Conservation (phyloP, 495 filamentous ascomycete species). For the Penicillium canariense region DNA sequence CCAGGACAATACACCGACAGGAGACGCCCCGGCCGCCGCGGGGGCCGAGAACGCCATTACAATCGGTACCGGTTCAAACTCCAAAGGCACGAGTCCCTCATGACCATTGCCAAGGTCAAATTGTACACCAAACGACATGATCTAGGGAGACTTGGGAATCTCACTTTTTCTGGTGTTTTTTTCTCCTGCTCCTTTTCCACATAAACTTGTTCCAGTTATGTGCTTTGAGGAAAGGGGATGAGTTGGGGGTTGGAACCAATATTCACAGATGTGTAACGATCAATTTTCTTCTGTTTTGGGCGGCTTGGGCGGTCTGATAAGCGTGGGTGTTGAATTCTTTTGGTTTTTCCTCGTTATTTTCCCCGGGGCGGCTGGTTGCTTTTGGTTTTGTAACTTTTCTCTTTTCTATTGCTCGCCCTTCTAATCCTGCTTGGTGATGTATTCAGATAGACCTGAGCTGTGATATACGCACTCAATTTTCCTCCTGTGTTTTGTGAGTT, state of each 20-base stretch:
- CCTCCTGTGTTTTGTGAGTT: neutral
- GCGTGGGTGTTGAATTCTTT: neutral
- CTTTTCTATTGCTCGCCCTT: neutral
- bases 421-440: neutral
- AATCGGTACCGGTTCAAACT: neutral
- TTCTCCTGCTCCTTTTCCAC: neutral
- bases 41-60: neutral
- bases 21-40: neutral
- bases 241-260: too few species aligned
- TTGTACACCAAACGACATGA: constrained; percentile 1
- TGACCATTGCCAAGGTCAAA: neutral
- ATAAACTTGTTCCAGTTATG: neutral
- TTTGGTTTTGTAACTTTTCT: neutral
- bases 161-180: neutral
- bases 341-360: neutral
- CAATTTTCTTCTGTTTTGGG: neutral
- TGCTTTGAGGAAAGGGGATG: neutral
- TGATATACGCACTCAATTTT: neutral
- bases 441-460: neutral
- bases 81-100: neutral
- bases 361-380: neutral
- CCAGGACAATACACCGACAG: neutral
- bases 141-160: neutral
- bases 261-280: neutral
- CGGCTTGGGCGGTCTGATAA: neutral